Evolutionary conservation across 1,139 yeast species (phyloP).

Genomic region (Taphrina confusa): DNA sequence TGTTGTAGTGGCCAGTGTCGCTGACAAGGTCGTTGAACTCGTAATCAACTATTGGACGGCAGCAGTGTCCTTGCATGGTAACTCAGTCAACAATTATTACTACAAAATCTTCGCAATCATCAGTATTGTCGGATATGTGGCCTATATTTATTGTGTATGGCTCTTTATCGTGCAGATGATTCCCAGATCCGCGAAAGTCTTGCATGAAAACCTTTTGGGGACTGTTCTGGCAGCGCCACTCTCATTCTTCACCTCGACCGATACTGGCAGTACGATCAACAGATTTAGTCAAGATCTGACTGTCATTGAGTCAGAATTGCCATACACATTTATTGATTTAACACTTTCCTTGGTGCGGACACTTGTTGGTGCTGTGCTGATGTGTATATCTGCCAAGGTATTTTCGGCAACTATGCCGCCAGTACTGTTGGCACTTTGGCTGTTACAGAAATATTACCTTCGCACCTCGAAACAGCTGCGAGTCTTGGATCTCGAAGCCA

Average conservation of each 20-base stretch:
- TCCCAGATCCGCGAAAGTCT: constrained; percentile 48
- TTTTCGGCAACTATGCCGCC: constrained; percentile 69
- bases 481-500: constrained; percentile 58
- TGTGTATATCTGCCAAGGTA: constrained; percentile 74
- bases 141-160: not conserved
- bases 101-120: not conserved
- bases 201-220: constrained; percentile 56
- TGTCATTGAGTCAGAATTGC: constrained; percentile 64
- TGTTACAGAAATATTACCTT: constrained; percentile 64
- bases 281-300: constrained; percentile 73
- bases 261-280: constrained; percentile 68
- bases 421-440: constrained; percentile 52
- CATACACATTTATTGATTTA: constrained; percentile 49
- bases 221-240: constrained; percentile 71
- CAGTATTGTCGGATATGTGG: not conserved
- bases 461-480: constrained; percentile 81
- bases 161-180: constrained; percentile 42
- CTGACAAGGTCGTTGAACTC: not conserved
- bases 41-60: not conserved
- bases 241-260: constrained; percentile 67
- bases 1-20: not conserved
- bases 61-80: not conserved
- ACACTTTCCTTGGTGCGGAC: constrained; percentile 58
- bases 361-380: constrained; percentile 64
- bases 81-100: not conserved